phyloP scores from a whole-genome alignment of 179 eudicot species.

The Drosera spatulata region DNA sequence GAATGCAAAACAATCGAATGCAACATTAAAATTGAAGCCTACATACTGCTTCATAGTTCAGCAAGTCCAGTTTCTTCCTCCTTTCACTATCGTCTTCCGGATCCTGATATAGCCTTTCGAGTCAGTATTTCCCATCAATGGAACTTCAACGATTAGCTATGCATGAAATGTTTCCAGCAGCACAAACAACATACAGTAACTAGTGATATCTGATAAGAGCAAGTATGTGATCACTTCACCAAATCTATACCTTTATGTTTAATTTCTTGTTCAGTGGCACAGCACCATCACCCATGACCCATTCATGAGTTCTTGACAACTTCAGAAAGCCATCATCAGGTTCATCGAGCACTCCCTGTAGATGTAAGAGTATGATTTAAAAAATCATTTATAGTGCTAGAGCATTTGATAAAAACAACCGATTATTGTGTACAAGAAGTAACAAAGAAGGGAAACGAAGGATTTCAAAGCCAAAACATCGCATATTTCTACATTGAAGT shows the following conservation, averaged over 20 bases:
- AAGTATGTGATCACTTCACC: not conserved
- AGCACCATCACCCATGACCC: conserved; percentile 68
- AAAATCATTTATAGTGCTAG: too few species aligned
- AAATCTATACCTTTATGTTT: conserved; percentile 35
- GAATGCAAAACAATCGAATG: too few species aligned
- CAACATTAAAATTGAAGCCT: not conserved
- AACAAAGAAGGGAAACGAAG: too few species aligned
- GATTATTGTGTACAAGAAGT: too few species aligned
- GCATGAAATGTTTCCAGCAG: not conserved
- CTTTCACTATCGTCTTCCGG: conserved; percentile 55
- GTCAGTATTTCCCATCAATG: conserved; percentile 9
- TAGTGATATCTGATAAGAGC: not conserved
- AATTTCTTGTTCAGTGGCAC: conserved; percentile 71
- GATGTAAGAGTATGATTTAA: not conserved
- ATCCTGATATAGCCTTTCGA: conserved; percentile 45
- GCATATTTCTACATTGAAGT: too few species aligned
- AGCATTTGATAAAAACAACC: too few species aligned
- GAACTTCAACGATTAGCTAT: not conserved
- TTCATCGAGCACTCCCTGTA: conserved; percentile 40
- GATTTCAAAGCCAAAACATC: too few species aligned
- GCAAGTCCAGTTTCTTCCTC: conserved; percentile 62
- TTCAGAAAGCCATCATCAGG: conserved; percentile 75
- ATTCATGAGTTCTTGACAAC: conserved; percentile 62
- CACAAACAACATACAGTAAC: not conserved
- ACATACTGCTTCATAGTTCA: conserved; percentile 88